A percentile compares a stretch with the other conserved stretches of the same genome.
Conservation (phyloP, 345 rosid genomes). For the Murraya koenigii region DNA sequence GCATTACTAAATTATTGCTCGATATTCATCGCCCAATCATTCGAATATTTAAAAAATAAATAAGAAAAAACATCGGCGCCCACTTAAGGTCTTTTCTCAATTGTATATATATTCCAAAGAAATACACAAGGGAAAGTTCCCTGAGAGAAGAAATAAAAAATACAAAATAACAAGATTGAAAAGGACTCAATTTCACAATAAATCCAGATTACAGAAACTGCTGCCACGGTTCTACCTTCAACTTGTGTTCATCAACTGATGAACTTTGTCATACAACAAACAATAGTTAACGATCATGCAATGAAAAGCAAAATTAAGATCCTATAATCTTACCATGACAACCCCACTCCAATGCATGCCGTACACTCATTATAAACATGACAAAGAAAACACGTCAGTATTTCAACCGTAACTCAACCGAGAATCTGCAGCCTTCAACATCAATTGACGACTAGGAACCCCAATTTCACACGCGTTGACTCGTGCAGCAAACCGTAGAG, state of each 20-base stretch:
- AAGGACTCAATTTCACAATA: not conserved
- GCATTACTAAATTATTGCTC: not conserved
- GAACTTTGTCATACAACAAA: conserved; percentile 24
- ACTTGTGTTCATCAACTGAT: conserved; percentile 29
- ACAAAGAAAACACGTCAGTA: not conserved
- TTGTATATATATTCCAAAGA: no score
- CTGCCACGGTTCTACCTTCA: not conserved
- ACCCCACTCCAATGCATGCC: not conserved
- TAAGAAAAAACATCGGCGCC: no score
- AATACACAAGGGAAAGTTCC: not conserved
- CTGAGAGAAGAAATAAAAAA: no score
- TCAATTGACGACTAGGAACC: conserved; percentile 64
- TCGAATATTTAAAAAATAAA: no score
- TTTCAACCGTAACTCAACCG: conserved; percentile 41
- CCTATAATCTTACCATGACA: not conserved
- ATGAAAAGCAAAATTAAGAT: not conserved
- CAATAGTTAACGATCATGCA: not conserved
- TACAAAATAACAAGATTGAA: no score
- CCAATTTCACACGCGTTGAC: conserved; percentile 91
- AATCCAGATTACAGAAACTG: not conserved
- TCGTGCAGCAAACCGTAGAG: conserved; percentile 83
- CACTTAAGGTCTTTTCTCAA: not conserved
- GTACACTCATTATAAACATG: not conserved
- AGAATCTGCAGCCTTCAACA: conserved; percentile 39
- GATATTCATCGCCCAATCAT: not conserved